phyloP scores from a whole-genome alignment of 2,329 filamentous ascomycete genomes.

The Thelonectria blattea region DNA sequence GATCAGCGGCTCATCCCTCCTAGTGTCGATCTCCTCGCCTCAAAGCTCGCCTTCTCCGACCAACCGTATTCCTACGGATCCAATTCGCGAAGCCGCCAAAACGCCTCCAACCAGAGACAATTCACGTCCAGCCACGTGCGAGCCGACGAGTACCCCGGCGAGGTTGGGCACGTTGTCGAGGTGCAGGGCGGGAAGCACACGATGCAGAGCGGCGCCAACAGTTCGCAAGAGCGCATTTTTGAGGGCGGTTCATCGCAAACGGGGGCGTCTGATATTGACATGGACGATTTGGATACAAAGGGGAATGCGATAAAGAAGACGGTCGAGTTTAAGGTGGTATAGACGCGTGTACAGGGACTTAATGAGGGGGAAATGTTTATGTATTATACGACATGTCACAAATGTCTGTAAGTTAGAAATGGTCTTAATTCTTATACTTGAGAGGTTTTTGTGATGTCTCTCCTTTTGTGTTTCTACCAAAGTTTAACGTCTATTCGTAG shows the following conservation, averaged over 20 bases:
- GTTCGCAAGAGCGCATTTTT: slow-evolving; percentile 28
- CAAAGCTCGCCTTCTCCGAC: slow-evolving; percentile 36
- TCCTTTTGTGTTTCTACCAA: no score
- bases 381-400: no score
- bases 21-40: slow-evolving; percentile 43
- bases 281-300: slow-evolving; percentile 28
- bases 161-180: slow-evolving; percentile 20
- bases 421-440: no score
- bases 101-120: not conserved
- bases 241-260: slow-evolving; percentile 20
- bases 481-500: no score
- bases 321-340: slow-evolving; percentile 25
- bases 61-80: slow-evolving; percentile 2
- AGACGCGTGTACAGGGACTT: not conserved
- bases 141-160: not conserved
- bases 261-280: slow-evolving; percentile 16
- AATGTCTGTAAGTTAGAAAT: no score
- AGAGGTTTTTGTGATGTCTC: no score
- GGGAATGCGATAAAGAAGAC: slow-evolving; percentile 31
- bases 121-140: slow-evolving; percentile 3
- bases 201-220: slow-evolving; percentile 16
- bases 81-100: not conserved
- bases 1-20: not conserved
- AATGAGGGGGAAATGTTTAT: no score
- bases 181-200: slow-evolving; percentile 15